A percentile compares a stretch with the other conserved stretches of the same genome.
These are phyloP conservation scores for Phytopythium helicoides DNA, from an alignment of 352 stramenopile genomes.

Conservation along the genomic window DNA sequence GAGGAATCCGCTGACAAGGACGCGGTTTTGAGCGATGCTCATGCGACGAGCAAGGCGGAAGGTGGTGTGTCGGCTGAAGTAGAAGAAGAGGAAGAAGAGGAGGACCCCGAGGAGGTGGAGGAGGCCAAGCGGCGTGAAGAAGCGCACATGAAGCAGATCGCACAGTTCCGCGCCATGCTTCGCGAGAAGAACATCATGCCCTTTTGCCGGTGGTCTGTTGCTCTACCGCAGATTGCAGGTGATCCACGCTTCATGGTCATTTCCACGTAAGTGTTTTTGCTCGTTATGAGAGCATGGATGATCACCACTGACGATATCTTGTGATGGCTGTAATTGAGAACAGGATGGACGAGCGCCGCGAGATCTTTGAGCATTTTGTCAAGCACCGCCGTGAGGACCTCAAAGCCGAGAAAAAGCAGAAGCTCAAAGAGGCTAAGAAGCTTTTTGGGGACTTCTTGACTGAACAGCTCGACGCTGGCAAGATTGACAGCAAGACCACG, in stretches of 20 bases:
- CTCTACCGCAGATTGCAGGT: conserved; percentile 65
- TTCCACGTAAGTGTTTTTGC: conserved; percentile 27
- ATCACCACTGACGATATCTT: no score
- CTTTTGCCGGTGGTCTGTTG: conserved; percentile 80
- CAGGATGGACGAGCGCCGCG: conserved; percentile 79
- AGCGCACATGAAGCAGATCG: conserved; percentile 44
- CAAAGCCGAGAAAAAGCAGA: conserved; percentile 74
- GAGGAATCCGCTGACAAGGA: conserved; percentile 4
- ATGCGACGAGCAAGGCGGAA: background rate
- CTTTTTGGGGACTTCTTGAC: conserved; percentile 38
- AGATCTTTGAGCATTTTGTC: conserved; percentile 81
- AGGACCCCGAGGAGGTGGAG: conserved; percentile 32
- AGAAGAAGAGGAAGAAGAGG: conserved; percentile 20
- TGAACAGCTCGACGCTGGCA: conserved; percentile 40
- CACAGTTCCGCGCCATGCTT: conserved; percentile 69
- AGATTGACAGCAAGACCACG: conserved; percentile 45
- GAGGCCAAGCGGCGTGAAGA: conserved; percentile 22
- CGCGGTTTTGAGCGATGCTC: background rate
- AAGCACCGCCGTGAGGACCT: conserved; percentile 70
- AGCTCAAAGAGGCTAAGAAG: conserved; percentile 63
- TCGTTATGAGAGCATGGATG: background rate
- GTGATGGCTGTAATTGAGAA: no score
- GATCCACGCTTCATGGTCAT: conserved; percentile 74
- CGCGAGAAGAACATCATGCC: conserved; percentile 86
- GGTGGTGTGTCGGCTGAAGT: background rate